Evolutionary conservation across 169 alveolate species (phyloP).

Genomic region (Plasmodium gonderi): DNA sequence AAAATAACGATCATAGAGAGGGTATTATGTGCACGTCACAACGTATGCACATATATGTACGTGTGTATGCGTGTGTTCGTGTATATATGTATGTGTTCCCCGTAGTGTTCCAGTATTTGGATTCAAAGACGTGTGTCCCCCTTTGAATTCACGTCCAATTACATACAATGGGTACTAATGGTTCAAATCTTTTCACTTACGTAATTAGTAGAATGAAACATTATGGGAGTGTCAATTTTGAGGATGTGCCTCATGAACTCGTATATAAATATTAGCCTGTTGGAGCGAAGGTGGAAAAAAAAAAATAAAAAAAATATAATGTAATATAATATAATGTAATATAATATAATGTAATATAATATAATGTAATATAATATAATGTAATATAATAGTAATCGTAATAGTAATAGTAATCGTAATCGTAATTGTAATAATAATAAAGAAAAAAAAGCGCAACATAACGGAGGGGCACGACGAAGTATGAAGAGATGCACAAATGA

Average conservation of each 20-base stretch:
- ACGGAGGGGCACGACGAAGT: neutral
- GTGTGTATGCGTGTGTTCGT: neutral
- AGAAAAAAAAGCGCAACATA: neutral
- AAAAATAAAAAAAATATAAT: neutral
- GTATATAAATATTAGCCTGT: conserved; percentile 60
- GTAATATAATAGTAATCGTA: too few relatives aligned
- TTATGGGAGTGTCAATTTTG: conserved; percentile 38
- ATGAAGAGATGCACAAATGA: neutral
- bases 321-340: neutral
- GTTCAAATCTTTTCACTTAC: neutral
- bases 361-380: neutral
- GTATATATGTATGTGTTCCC: neutral
- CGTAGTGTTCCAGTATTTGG: neutral
- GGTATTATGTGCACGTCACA: too few relatives aligned
- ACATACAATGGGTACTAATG: neutral
- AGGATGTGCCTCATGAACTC: conserved; percentile 58
- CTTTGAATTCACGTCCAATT: neutral
- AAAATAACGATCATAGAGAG: neutral
- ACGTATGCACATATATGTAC: neutral
- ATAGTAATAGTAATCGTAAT: too few relatives aligned
- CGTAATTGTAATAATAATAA: neutral
- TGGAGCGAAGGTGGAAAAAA: neutral
- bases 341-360: neutral
- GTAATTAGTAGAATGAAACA: conserved; percentile 66
- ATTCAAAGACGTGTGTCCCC: too few relatives aligned